Evolutionary conservation across 208 protist genomes (phyloP).

Genomic region (Acanthamoeba lenticulata): DNA sequence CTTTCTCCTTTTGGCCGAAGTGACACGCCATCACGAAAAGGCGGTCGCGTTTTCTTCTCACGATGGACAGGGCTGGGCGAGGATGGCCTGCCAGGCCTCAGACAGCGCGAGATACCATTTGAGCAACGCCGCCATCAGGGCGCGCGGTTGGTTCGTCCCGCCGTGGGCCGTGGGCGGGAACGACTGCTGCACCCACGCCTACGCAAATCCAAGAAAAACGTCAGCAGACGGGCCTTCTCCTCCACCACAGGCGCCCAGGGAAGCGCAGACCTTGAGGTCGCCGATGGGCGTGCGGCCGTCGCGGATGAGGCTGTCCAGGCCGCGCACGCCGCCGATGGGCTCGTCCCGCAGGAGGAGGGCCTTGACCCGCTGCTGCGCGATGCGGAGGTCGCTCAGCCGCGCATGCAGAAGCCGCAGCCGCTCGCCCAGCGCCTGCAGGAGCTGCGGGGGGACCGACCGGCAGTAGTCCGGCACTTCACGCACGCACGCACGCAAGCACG

Average conservation of each 20-base stretch:
- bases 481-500: too few relatives aligned
- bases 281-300: not conserved
- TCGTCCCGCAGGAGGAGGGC: not conserved
- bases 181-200: not conserved
- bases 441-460: not conserved
- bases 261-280: not conserved
- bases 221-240: too few relatives aligned
- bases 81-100: not conserved
- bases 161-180: not conserved
- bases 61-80: not conserved
- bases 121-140: not conserved
- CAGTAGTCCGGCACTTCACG: not conserved
- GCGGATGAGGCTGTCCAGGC: not conserved
- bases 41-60: not conserved
- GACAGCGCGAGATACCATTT: constrained; percentile 19
- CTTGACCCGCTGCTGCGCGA: constrained; percentile 7
- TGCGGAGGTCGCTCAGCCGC: not conserved
- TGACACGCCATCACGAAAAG: too few relatives aligned
- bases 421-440: not conserved
- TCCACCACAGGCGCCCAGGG: too few relatives aligned
- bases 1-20: too few relatives aligned
- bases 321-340: not conserved
- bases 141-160: not conserved
- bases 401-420: not conserved
- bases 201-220: not conserved